A percentile compares a stretch with the other conserved stretches of the same genome.
These are phyloP conservation scores for Coniochaeta sp. DNA, from an alignment of 2,329 filamentous ascomycete species.

Conservation along the genomic window DNA sequence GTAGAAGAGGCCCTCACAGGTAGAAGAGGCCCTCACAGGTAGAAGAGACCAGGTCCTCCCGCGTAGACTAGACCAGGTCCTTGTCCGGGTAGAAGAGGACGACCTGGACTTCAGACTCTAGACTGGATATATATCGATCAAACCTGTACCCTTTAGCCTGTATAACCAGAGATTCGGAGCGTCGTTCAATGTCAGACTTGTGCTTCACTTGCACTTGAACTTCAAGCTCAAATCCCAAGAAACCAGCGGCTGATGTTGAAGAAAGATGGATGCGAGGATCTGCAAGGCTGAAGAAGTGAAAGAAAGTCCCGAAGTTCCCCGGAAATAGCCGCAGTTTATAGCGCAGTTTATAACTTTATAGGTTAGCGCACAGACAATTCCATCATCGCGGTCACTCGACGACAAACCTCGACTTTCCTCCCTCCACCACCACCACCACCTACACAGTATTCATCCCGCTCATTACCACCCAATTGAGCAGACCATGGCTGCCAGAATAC, in stretches of 20 bases:
- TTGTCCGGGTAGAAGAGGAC: neutral
- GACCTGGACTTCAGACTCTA: too few species aligned
- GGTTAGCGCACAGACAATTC: too few species aligned
- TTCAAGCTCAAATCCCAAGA: neutral
- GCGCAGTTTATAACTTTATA: too few species aligned
- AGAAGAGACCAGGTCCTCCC: too few species aligned
- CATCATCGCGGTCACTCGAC: neutral
- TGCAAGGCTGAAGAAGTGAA: constrained; percentile 4
- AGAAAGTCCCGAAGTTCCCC: constrained; percentile 8
- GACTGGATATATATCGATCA: too few species aligned
- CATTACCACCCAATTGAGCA: constrained; percentile 45
- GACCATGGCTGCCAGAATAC: constrained; percentile 53
- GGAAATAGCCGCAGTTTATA: constrained; percentile 18
- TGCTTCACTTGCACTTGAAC: neutral
- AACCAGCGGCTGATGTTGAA: neutral
- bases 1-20: neutral
- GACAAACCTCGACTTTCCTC: constrained; percentile 1
- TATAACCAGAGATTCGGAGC: too few species aligned
- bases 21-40: too few species aligned
- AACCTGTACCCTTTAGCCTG: neutral
- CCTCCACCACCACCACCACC: neutral
- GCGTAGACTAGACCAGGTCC: too few species aligned
- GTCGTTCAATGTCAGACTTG: too few species aligned
- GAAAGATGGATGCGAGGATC: constrained; percentile 1
- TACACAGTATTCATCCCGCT: too few species aligned